These are phyloP conservation scores for Hypoxylon sp. DNA, from an alignment of 2,329 filamentous ascomycete species.

Conservation along the genomic window DNA sequence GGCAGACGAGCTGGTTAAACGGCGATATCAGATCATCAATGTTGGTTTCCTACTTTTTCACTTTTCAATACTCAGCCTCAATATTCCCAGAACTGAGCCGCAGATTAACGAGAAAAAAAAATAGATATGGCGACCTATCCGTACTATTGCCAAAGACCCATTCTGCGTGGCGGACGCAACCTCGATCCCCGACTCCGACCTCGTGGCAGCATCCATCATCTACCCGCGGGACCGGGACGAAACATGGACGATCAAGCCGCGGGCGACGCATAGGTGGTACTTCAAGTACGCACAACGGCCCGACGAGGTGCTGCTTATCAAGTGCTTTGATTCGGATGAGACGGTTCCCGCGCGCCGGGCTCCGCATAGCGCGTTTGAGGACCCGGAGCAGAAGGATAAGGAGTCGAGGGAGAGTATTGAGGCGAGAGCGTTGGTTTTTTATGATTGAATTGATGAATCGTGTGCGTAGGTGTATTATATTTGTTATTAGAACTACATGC, in stretches of 20 bases:
- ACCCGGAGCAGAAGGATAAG: constrained; percentile 61
- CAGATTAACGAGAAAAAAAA: constrained; percentile 10
- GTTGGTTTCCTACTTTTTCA: constrained; percentile 36
- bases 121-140: constrained; percentile 64
- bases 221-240: constrained; percentile 56
- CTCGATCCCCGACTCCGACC: constrained; percentile 58
- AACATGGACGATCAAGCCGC: constrained; percentile 59
- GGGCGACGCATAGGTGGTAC: constrained; percentile 64
- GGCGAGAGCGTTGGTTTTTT: constrained; percentile 67
- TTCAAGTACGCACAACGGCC: constrained; percentile 66
- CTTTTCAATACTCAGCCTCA: background rate
- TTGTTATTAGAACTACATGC: background rate
- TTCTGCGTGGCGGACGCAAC: constrained; percentile 59
- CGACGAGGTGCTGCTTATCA: constrained; percentile 69
- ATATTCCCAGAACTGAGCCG: background rate
- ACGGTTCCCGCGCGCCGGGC: constrained; percentile 65
- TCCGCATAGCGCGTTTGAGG: constrained; percentile 69
- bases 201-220: constrained; percentile 57
- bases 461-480: background rate
- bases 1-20: constrained; percentile 55
- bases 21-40: constrained; percentile 54
- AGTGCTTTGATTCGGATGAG: constrained; percentile 69
- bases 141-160: constrained; percentile 62
- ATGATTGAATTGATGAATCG: constrained; percentile 50
- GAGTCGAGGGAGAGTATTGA: constrained; percentile 69